These are phyloP conservation scores for Chaetomiaceae sp. DNA, from an alignment of 2,329 filamentous ascomycete species.

Conservation along the genomic window DNA sequence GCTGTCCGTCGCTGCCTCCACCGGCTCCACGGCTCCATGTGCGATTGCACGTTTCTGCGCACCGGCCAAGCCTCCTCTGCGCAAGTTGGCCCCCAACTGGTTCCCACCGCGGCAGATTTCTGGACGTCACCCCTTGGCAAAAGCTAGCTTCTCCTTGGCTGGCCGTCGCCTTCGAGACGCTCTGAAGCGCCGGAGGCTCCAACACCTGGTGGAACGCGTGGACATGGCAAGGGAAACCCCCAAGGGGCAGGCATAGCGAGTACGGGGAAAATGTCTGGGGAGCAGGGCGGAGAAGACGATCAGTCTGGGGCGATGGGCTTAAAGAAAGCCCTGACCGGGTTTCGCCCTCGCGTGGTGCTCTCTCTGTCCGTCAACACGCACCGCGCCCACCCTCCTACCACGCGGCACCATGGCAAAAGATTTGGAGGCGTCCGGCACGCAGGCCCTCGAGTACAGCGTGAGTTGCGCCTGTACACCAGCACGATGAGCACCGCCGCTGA, in stretches of 20 bases:
- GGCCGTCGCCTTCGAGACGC: background rate
- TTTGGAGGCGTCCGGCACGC: too few species aligned
- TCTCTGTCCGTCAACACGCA: background rate
- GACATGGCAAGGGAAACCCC: background rate
- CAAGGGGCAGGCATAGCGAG: background rate
- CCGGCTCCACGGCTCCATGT: too few species aligned
- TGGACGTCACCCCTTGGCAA: conserved; percentile 1
- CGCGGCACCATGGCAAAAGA: background rate
- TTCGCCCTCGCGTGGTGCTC: background rate
- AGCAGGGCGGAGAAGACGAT: background rate
- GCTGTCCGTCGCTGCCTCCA: too few species aligned
- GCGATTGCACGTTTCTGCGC: too few species aligned
- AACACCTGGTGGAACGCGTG: background rate
- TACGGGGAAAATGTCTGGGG: conserved; percentile 2
- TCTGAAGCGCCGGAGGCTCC: background rate
- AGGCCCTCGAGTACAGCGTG: background rate
- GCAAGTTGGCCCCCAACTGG: background rate
- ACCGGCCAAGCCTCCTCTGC: too few species aligned
- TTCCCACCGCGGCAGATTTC: conserved; percentile 4
- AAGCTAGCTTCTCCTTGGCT: conserved; percentile 2
- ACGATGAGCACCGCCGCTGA: background rate
- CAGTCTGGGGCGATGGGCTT: background rate
- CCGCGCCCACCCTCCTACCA: background rate
- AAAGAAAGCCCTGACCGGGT: background rate
- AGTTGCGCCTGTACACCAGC: background rate